Percentiles rank a stretch among this genome's conserved stretches.
Evolutionary conservation across 768 basidiomycete genomes (phyloP).

Genomic region (Pseudohyphozyma bogoriensis): DNA sequence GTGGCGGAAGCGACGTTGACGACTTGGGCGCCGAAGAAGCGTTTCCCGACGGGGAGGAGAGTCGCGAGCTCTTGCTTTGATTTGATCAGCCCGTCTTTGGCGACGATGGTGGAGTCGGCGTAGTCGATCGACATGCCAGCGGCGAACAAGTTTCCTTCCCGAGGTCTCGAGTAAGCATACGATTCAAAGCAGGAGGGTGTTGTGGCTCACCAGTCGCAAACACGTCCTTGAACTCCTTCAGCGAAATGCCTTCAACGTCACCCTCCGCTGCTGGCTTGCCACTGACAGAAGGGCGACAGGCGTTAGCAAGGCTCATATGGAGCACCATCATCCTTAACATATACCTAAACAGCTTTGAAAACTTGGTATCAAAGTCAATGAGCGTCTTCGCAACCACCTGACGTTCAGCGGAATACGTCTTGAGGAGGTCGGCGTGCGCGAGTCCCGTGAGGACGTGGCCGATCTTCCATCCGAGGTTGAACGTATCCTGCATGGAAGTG

Average conservation of each 20-base stretch:
- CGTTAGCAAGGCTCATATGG: no score
- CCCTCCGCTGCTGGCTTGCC: constrained; percentile 48
- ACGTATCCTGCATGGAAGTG: background rate
- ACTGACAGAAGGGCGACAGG: constrained; percentile 48
- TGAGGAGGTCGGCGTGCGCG: constrained; percentile 29
- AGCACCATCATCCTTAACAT: no score
- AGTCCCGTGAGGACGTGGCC: constrained; percentile 29
- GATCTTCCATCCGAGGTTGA: constrained; percentile 7
- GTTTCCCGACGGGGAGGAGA: constrained; percentile 26
- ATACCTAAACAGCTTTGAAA: background rate
- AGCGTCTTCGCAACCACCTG: constrained; percentile 52
- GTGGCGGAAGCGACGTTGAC: constrained; percentile 28
- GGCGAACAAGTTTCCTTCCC: constrained; percentile 28
- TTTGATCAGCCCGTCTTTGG: constrained; percentile 8
- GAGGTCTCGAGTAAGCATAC: no score
- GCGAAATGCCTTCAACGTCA: constrained; percentile 22
- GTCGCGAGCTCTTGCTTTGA: constrained; percentile 26
- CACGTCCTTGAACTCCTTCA: constrained; percentile 30
- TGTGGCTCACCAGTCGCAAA: background rate
- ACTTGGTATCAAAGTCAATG: constrained; percentile 40
- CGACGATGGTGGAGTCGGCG: constrained; percentile 27
- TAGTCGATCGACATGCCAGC: constrained; percentile 33
- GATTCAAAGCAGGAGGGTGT: background rate
- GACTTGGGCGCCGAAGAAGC: constrained; percentile 30
- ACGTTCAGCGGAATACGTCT: constrained; percentile 47